Evolutionary conservation across 257 asterid species (phyloP), one percentile per base, ranked within the genome.

Genomic region (Salvia rosmarinus): DNA sequence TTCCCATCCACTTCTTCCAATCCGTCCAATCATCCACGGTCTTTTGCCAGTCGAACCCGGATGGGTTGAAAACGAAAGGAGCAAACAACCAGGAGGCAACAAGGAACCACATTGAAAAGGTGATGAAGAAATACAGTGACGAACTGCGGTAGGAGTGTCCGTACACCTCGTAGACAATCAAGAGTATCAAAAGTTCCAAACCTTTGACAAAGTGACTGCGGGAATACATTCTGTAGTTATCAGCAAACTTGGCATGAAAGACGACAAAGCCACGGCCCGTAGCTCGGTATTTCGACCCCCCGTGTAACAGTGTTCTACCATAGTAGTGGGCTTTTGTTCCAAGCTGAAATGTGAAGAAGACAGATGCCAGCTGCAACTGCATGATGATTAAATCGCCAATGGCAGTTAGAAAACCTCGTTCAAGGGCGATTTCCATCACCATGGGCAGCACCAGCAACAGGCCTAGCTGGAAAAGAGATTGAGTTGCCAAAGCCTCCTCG

Each of bases 371-470:
- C 67, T 73, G 78, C 32, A 73, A 73, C 39, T 73, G 78, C 78
- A 73, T 73, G n/a, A 73, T 50, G 4, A 73, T 73, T 55, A 73
- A 19, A 42, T 73, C 78, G 20, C 72, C 78, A 42, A 73, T 73
- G 59, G 78, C 78, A 4, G 51, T 73, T 64, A 66, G 67, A 6
- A 73, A 73, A 40, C 78, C 78, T 64, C 78, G 55, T 42, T 73
- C 78, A 12, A 73, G 78, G 40, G 67, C 78, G 4, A 73, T 73
- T 73, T 73, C 78, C 78, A 73, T 73, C 66, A 73, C 78, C 78
- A 73, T 73, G 28, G 72, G 78, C 14, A 73, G 66, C 39, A 73
- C 78, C 17, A 73, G 78, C 60, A 73, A 17, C 28, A 73, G 50
- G 50, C 78, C 78, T 16, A 73, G 67, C 50, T 73, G 78, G 7